These are phyloP conservation scores for Chaetomiaceae sp. DNA, from an alignment of 2,329 filamentous ascomycete genomes.

Conservation along the genomic window DNA sequence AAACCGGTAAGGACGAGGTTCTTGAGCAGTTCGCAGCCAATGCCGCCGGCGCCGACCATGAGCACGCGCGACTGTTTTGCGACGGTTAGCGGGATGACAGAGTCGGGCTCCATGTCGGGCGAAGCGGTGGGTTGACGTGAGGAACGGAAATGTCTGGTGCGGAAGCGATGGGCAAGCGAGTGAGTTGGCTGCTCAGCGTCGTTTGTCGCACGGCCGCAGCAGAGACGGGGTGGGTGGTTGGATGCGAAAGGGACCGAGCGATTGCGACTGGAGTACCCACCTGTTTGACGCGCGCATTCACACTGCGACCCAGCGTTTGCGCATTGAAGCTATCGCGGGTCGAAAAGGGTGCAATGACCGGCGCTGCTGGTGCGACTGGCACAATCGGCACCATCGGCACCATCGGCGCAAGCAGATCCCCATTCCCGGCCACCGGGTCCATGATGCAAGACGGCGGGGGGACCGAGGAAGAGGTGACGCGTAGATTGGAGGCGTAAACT, in stretches of 20 bases:
- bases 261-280: constrained; percentile 40
- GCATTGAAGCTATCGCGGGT: constrained; percentile 53
- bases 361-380: constrained; percentile 7
- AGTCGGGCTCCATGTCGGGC: constrained; percentile 7
- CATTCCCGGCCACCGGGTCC: not conserved
- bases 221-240: not conserved
- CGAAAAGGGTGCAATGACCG: constrained; percentile 21
- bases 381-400: constrained; percentile 10
- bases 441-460: constrained; percentile 2
- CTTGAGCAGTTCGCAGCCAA: constrained; percentile 96
- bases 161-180: not conserved
- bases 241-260: not conserved
- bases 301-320: constrained; percentile 62
- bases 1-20: constrained; percentile 91
- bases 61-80: constrained; percentile 69
- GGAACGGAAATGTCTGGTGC: not conserved
- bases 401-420: too few relatives aligned
- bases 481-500: too few relatives aligned
- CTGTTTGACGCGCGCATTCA: constrained; percentile 65
- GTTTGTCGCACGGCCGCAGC: not conserved
- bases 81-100: constrained; percentile 32
- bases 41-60: constrained; percentile 94
- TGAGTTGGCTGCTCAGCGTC: not conserved
- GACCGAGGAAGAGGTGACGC: not conserved
- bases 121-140: not conserved